These are phyloP conservation scores for Stemphylium lycopersici DNA, from an alignment of 2,329 filamentous ascomycete genomes.

Conservation along the genomic window DNA sequence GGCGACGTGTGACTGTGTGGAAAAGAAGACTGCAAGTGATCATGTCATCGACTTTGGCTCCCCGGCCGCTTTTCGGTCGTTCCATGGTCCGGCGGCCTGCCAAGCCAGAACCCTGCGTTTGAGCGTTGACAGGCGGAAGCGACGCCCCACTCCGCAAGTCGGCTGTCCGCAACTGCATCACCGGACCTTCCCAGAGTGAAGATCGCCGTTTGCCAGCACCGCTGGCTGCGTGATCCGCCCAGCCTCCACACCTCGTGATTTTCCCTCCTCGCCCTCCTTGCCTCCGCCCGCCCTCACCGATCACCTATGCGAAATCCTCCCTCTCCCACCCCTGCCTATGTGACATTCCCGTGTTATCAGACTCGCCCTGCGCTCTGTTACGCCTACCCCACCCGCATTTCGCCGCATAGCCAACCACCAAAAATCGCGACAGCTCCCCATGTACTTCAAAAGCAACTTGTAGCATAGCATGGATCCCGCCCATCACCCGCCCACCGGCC, in stretches of 20 bases:
- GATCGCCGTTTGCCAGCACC: constrained; percentile 16
- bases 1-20: constrained; percentile 7
- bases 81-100: constrained; percentile 10
- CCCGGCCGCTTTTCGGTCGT: constrained; percentile 13
- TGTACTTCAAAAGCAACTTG: constrained; percentile 8
- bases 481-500: constrained; percentile 20
- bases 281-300: constrained; percentile 4
- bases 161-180: constrained; percentile 18
- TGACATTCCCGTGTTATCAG: neutral
- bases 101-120: constrained; percentile 18
- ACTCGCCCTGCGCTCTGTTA: neutral
- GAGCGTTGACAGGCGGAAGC: constrained; percentile 19
- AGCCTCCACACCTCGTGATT: constrained; percentile 6
- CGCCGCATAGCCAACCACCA: neutral
- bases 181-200: constrained; percentile 16
- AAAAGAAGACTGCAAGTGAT: constrained; percentile 2
- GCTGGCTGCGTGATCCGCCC: constrained; percentile 14
- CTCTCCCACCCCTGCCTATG: neutral
- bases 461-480: constrained; percentile 25
- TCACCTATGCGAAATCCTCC: neutral
- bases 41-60: constrained; percentile 11
- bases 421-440: constrained; percentile 7
- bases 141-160: constrained; percentile 13
- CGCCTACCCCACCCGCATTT: constrained; percentile 8
- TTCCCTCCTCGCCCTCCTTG: neutral